Evolutionary conservation across 176 grass and related monocot genomes (phyloP).

Genomic region (Aegilops umbellulata): DNA sequence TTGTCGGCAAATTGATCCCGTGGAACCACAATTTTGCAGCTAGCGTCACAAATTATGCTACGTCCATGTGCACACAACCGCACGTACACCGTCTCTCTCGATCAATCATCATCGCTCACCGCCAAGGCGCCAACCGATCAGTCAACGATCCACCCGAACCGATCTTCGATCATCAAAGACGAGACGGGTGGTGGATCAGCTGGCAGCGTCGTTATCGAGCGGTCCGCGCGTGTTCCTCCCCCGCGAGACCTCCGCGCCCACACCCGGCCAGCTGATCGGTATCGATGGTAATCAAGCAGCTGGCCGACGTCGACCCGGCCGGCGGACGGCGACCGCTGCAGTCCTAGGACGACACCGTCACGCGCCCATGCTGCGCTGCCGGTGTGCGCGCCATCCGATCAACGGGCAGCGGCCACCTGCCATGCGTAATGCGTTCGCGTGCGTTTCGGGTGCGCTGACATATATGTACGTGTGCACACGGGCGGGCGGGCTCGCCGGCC

Average conservation of each 20-base stretch:
- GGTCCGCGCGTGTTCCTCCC: background rate
- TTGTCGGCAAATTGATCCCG: background rate
- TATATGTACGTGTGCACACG: background rate
- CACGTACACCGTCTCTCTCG: background rate
- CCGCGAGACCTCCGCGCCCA: background rate
- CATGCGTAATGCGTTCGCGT: background rate
- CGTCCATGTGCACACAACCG: no score
- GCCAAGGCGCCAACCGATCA: background rate
- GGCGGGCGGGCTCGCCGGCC: background rate
- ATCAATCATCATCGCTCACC: background rate
- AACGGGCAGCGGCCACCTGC: background rate
- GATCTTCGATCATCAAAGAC: background rate
- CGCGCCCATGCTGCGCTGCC: slow-evolving; percentile 36
- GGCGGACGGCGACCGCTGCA: background rate
- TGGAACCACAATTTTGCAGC: background rate
- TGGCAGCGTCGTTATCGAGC: background rate
- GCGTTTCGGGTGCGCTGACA: background rate
- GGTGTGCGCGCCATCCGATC: background rate
- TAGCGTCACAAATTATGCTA: no score
- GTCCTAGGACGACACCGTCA: background rate
- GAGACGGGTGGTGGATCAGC: background rate
- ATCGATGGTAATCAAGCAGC: background rate
- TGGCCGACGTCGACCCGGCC: background rate
- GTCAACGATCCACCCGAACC: background rate
- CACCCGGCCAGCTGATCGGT: background rate